Base-by-base conservation (phyloP, 805 yeast genomes). In the Starmerella bombi region DNA sequence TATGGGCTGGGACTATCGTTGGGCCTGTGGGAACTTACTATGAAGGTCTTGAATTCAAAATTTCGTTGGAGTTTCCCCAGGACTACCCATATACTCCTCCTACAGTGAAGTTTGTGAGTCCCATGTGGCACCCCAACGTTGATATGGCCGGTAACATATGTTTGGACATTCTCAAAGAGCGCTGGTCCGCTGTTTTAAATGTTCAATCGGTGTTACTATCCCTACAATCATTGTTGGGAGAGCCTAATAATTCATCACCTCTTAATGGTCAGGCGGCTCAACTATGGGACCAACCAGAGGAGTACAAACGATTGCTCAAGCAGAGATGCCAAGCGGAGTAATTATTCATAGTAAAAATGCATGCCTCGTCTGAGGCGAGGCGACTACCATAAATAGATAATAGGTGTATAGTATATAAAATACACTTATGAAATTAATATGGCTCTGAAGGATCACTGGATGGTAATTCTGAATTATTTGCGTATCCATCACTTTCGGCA, bases 41-140 rank as follows among this genome's bases (percentile, higher is more conserved):
- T 56, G 75, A 67, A 43, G 69, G 69, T 39, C 62, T 71, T 41
- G 66, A 61, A 38, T 75, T 67, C 60, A 70, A 70, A 42, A 62
- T 75, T 36, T 55, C 66, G 25, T 56, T 75, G 48, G 57, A 56
- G 33, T 75, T 75, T 52, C 75, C 78, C 9, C 58, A 60, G 31
- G 66, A 67, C 50, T 75, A 75, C 53, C 81, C 81, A 0, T 72
- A 67, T 52, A 55, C 63, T 3, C 74, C 81, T 3, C 81, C 81
- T 20, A 58, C 58, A 22, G 69, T 75, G 52, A 65, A 59, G 49
- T 75, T 75, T 52, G 66, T 64, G 25, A 67, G 74, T 32, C 77
- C 79, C 15, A 69, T 74, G 68, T 72, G 74, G 67, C 80, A 74
- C 52, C 81, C 81, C 21, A 75, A 75, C 52, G 72, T 75, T 45